These are phyloP conservation scores for Dryas octopetala DNA, from an alignment of 306 rosid genomes.

Conservation along the genomic window DNA sequence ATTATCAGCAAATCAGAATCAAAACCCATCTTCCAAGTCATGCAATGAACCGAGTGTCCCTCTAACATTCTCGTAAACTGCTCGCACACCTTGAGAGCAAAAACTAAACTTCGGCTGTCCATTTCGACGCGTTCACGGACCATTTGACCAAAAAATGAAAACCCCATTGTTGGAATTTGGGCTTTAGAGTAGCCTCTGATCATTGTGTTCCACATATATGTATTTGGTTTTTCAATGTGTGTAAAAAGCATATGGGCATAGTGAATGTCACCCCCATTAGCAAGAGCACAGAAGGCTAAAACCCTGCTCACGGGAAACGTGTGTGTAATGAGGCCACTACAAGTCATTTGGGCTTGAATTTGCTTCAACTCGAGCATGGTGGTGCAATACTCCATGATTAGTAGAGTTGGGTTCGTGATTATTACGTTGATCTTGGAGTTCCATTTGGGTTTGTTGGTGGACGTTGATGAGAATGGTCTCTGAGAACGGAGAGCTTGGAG, in stretches of 20 bases:
- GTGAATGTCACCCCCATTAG: constrained; percentile 53
- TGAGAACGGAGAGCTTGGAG: constrained; percentile 15
- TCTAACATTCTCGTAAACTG: background rate
- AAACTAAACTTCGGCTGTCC: constrained; percentile 59
- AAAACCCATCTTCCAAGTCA: constrained; percentile 56
- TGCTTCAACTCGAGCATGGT: constrained; percentile 62
- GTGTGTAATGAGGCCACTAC: constrained; percentile 54
- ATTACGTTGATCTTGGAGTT: constrained; percentile 59
- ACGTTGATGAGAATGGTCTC: constrained; percentile 29
- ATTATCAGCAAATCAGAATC: constrained; percentile 47
- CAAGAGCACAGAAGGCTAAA: constrained; percentile 74
- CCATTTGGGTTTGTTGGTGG: constrained; percentile 44
- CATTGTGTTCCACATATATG: constrained; percentile 83
- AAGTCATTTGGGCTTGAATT: constrained; percentile 76
- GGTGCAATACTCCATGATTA: constrained; percentile 64
- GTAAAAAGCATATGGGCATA: constrained; percentile 47
- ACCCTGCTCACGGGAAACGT: constrained; percentile 67
- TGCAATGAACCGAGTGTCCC: constrained; percentile 52
- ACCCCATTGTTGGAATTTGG: constrained; percentile 35
- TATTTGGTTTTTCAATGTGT: constrained; percentile 50
- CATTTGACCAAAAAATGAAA: constrained; percentile 49
- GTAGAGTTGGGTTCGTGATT: constrained; percentile 63
- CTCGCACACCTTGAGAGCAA: constrained; percentile 57
- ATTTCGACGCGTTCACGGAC: constrained; percentile 32
- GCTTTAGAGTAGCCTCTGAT: constrained; percentile 55